Evolutionary conservation across 352 stramenopile genomes (phyloP).

Genomic region (Phytopythium boreale): DNA sequence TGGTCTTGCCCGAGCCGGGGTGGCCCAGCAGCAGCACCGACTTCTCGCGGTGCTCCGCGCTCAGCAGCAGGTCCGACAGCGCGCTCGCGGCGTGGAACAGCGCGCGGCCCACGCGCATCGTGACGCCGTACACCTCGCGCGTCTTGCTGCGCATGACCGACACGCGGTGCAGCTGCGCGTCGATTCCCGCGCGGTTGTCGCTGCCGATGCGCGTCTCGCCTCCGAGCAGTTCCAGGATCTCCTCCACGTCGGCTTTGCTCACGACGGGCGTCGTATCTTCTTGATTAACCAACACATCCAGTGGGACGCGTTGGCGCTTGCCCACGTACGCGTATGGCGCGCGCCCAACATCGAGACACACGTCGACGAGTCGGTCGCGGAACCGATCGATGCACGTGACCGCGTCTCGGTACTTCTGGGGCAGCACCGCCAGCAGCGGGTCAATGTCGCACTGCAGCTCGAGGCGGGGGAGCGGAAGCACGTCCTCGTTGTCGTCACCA

Average conservation of each 20-base stretch:
- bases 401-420: constrained; percentile 17
- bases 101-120: too few species aligned
- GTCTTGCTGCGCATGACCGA: too few species aligned
- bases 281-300: too few species aligned
- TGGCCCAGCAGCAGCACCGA: constrained; percentile 59
- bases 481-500: not conserved
- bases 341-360: too few species aligned
- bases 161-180: constrained; percentile 14
- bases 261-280: too few species aligned
- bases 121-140: too few species aligned
- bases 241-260: constrained; percentile 40
- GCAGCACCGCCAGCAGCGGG: constrained; percentile 30
- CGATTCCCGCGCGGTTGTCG: not conserved
- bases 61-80: constrained; percentile 70
- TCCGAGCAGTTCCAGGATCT: constrained; percentile 24
- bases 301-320: too few species aligned
- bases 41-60: constrained; percentile 33
- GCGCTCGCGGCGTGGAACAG: constrained; percentile 58
- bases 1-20: too few species aligned
- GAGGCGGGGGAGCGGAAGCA: constrained; percentile 4
- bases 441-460: constrained; percentile 39
- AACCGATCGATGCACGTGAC: constrained; percentile 15
- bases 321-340: too few species aligned
- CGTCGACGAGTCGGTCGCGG: too few species aligned
- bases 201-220: too few species aligned